Conservation (phyloP, 2,329 filamentous ascomycete genomes). For the Akanthomyces uredinophilus region DNA sequence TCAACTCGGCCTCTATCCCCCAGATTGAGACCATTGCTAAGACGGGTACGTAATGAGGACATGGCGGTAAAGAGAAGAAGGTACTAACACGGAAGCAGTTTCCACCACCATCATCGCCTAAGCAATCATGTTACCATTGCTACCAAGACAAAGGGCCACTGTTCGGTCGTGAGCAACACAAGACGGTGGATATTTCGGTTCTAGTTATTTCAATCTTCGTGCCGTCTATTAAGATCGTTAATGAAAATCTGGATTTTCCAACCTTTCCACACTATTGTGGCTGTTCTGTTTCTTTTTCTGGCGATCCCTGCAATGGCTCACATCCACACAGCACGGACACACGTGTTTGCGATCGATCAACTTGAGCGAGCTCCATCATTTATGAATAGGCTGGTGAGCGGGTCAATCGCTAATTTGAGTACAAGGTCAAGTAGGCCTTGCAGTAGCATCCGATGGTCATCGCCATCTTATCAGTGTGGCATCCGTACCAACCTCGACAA, state of each 20-base stretch:
- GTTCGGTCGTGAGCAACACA: background rate
- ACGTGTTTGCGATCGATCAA: too few species aligned
- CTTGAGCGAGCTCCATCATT: too few species aligned
- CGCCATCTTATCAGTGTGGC: background rate
- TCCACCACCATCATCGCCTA: constrained; percentile 12
- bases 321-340: too few species aligned
- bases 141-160: background rate
- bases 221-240: background rate
- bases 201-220: background rate
- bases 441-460: too few species aligned
- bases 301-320: too few species aligned
- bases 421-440: too few species aligned
- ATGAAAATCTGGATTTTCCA: constrained; percentile 3
- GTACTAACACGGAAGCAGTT: background rate
- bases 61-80: background rate
- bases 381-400: background rate
- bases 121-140: background rate
- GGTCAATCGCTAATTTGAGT: background rate
- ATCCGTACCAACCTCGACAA: too few species aligned
- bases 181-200: background rate
- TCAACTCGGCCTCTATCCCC: constrained; percentile 23
- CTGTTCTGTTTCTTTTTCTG: too few species aligned
- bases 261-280: background rate
- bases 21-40: constrained; percentile 26
- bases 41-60: constrained; percentile 19